phyloP scores from a whole-genome alignment of 176 grass and related monocot genomes.

The Saccharum officinarum region DNA sequence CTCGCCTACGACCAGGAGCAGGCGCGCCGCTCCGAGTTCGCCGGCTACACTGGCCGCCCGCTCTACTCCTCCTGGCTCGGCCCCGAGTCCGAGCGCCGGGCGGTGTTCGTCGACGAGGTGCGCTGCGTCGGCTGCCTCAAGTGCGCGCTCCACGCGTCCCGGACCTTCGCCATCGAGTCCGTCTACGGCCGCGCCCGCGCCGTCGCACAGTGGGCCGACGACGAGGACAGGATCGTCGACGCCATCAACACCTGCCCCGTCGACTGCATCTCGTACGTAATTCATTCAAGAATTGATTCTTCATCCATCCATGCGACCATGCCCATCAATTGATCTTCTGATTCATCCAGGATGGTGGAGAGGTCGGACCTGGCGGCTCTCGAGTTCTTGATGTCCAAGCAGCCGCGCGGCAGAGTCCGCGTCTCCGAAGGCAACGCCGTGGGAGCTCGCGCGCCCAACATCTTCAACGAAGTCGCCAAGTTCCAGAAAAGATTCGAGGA shows the following conservation, averaged over 20 bases:
- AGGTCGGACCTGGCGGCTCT: slow-evolving; percentile 73
- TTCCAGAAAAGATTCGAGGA: slow-evolving; percentile 67
- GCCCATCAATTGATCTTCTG: not conserved
- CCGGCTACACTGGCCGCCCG: slow-evolving; percentile 83
- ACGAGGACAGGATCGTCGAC: slow-evolving; percentile 79
- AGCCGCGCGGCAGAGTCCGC: slow-evolving; percentile 74
- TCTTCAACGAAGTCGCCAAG: slow-evolving; percentile 75
- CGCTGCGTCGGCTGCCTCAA: slow-evolving; percentile 90
- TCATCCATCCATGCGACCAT: not conserved
- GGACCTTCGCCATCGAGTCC: slow-evolving; percentile 88
- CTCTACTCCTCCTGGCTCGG: slow-evolving; percentile 84
- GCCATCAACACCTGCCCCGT: slow-evolving; percentile 85
- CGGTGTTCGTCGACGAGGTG: slow-evolving; percentile 92
- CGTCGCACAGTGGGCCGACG: slow-evolving; percentile 88
- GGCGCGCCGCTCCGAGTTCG: slow-evolving; percentile 72
- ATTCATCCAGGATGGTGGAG: slow-evolving; percentile 54
- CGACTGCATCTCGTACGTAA: slow-evolving; percentile 72
- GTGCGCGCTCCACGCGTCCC: slow-evolving; percentile 73
- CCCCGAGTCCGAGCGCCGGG: slow-evolving; percentile 52
- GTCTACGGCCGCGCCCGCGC: slow-evolving; percentile 82
- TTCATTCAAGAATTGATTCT: no score
- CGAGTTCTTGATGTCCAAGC: slow-evolving; percentile 96
- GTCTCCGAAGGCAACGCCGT: slow-evolving; percentile 69
- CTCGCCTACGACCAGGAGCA: slow-evolving; percentile 84
- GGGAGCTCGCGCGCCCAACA: slow-evolving; percentile 56